phyloP scores from a whole-genome alignment of 2,329 filamentous ascomycete genomes.

The Fusarium vanettenii region DNA sequence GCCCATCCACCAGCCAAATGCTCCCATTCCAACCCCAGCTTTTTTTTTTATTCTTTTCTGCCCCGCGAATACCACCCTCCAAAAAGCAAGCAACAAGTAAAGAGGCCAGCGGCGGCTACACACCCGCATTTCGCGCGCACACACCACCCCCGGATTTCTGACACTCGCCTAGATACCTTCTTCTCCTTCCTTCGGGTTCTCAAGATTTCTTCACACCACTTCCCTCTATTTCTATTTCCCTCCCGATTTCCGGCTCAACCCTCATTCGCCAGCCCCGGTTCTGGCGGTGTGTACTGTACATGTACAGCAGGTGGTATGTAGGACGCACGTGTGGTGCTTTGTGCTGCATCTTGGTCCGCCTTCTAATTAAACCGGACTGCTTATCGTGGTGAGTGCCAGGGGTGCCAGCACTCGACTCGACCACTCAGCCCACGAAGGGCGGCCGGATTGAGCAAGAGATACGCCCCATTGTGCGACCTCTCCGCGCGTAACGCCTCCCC shows the following conservation, averaged over 20 bases:
- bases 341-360: conserved; percentile 17
- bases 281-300: conserved; percentile 40
- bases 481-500: conserved; percentile 17
- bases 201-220: conserved; percentile 34
- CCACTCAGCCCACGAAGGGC: conserved; percentile 28
- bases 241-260: conserved; percentile 27
- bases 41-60: conserved; percentile 7
- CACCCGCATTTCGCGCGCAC: conserved; percentile 28
- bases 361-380: conserved; percentile 21
- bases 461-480: conserved; percentile 7
- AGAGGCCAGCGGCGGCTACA: conserved; percentile 9
- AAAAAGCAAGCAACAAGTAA: conserved; percentile 9
- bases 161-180: conserved; percentile 10
- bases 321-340: conserved; percentile 24
- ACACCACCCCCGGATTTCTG: conserved; percentile 37
- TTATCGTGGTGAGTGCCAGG: conserved; percentile 18
- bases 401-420: conserved; percentile 6
- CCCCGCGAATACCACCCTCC: conserved; percentile 37
- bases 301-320: conserved; percentile 6
- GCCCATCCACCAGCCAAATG: conserved; percentile 33
- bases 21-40: conserved; percentile 32
- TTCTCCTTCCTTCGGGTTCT: conserved; percentile 32
- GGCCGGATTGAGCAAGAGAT: conserved; percentile 16
- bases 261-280: conserved; percentile 32
- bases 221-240: conserved; percentile 5